These are phyloP conservation scores for Plasmodium gonderi DNA, from an alignment of 169 alveolate genomes.

Conservation along the genomic window DNA sequence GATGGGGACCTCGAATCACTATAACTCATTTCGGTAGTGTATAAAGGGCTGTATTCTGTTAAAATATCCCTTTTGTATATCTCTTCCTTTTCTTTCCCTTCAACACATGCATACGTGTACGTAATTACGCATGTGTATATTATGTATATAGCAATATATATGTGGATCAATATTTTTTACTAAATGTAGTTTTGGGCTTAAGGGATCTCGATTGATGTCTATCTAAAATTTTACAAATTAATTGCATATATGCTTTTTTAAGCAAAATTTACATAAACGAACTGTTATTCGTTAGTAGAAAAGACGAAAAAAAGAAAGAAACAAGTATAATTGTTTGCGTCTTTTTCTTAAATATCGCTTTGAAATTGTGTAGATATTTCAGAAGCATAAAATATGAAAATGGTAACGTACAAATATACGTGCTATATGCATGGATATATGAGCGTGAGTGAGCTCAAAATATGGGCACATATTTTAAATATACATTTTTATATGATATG, in stretches of 20 bases:
- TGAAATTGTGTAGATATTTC: not conserved
- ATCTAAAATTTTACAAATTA: not conserved
- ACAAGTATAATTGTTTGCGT: not conserved
- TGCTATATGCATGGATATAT: not conserved
- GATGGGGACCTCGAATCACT: slow-evolving; percentile 47
- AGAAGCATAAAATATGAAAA: not conserved
- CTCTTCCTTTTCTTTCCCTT: not conserved
- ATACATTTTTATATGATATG: not conserved
- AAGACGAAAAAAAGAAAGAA: not conserved
- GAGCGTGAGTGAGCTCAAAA: not conserved
- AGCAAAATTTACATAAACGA: not conserved
- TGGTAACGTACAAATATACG: not conserved
- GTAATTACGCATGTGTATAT: slow-evolving; percentile 20
- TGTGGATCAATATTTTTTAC: not conserved
- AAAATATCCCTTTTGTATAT: not conserved
- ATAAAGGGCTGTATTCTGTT: not conserved
- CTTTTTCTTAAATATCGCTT: not conserved
- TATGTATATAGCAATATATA: not conserved
- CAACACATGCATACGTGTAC: not conserved
- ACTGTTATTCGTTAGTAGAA: not conserved
- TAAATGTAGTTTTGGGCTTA: not conserved
- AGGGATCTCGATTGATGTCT: not conserved
- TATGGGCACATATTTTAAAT: not conserved
- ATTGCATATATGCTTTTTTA: not conserved
- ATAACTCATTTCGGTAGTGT: slow-evolving; percentile 21